Percentiles rank a stretch among this genome's conserved stretches.
These are phyloP conservation scores for Geotrichum candidum DNA, from an alignment of 1,139 yeast genomes.

Conservation along the genomic window DNA sequence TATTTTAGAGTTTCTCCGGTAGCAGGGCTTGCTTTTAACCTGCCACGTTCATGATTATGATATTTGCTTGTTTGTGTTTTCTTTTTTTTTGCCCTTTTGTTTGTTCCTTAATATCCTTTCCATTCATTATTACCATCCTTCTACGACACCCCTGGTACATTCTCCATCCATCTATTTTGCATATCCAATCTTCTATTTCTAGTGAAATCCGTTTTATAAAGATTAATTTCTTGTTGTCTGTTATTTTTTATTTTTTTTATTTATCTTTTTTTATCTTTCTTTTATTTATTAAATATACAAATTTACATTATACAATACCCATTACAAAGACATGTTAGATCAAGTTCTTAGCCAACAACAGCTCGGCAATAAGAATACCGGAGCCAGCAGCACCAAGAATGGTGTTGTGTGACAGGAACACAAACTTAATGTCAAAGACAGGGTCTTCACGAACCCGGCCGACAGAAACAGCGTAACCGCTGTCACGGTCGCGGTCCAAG, in stretches of 20 bases:
- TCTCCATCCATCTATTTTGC: neutral
- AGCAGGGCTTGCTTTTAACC: neutral
- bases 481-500: slow-evolving; percentile 91
- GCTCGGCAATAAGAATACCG: slow-evolving; percentile 94
- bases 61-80: neutral
- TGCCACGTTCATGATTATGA: neutral
- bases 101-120: neutral
- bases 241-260: neutral
- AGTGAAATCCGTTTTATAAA: neutral
- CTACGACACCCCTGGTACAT: neutral
- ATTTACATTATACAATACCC: neutral
- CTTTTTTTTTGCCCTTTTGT: neutral
- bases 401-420: slow-evolving; percentile 91
- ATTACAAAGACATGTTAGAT: slow-evolving; percentile 40
- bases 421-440: slow-evolving; percentile 91
- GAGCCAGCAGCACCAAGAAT: slow-evolving; percentile 99
- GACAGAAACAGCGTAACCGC: slow-evolving; percentile 90
- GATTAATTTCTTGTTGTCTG: no score
- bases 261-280: neutral
- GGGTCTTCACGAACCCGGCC: slow-evolving; percentile 94
- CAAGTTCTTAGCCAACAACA: slow-evolving; percentile 68
- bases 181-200: neutral
- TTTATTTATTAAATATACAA: neutral
- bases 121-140: neutral
- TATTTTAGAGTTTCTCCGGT: slow-evolving; percentile 21